Evolutionary conservation across 257 asterid genomes (phyloP), one percentile per base, ranked within the genome.

Genomic region (Prunella vulgaris): DNA sequence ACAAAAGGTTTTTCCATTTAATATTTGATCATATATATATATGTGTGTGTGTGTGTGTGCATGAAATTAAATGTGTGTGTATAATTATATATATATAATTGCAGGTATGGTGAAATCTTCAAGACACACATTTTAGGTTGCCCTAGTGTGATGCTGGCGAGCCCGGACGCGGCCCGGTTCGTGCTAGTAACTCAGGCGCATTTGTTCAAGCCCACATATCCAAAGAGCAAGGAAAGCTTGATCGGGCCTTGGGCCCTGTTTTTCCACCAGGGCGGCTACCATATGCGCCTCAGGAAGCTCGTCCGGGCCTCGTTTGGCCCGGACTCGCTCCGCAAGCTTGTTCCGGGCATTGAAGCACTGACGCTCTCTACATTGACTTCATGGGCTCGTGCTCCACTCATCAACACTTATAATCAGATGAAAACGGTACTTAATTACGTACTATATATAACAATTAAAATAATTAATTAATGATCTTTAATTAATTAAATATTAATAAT

Each of bases 151-250:
- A 88, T 93, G 98, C 48, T 90, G 70, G 84, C 98, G 0, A 87
- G 96, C 75, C 98, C 97, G 1, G 96, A 90, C 0, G 98, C 98
- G 5, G 96, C 93, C 60, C 80, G 96, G 48, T 90, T 93, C 38
- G 96, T 93, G 56, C 76, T 93, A 4, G 85, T 85, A 2, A 84
- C 72, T 2, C 81, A 80, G 46, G 88, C 97, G 2, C 75, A 84
- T 52, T 80, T 93, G 78, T 93, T 93, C 88, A 93, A 80, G 84
- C 98, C 98, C n/a, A 88, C 97, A 0, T 93, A 86, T 66, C 98
- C 97, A 0, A 85, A 73, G 72, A 86, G 96, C 74, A 90, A 90
- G 76, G 97, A 93, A 42, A 73, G 30, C 5, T 61, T 93, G 75
- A 85, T 93, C 48, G 98, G 98, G 25, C 90, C 89, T 0, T 76